Base-by-base conservation (phyloP, 495 filamentous ascomycete genomes). In the Copromyces sp. region DNA sequence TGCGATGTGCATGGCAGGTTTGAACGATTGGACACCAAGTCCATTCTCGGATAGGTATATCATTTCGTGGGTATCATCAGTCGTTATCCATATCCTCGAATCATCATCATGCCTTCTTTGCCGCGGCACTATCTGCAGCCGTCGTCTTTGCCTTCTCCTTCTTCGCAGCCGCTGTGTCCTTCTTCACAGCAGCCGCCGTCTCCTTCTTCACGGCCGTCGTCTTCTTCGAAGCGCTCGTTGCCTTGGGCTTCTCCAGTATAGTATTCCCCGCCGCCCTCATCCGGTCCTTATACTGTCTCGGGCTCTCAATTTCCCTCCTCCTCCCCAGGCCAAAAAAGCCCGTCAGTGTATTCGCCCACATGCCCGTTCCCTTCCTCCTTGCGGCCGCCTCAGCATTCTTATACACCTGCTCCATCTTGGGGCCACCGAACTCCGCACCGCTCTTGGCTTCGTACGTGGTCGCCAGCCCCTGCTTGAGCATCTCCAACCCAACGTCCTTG, bases 371-470 rank as follows among this genome's bases (percentile, higher is more conserved):
- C 78, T 83, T 86, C 75, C 76, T 78, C 84, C 90, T 92, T 3
- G 96, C 94, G 82, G 82, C 81, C 78, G 78, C 86, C 82, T 98
- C 94, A 1, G 90, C 90, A 24, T 81, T 83, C 73, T 89, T 84
- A 80, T 97, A 98, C 71, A 85, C 84, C 70, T 83, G 82, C 73
- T 89, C 87, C 71, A 86, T 79, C 41, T 61, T 39, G n/a, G 77
- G 71, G 4, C 88, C 87, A 4, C 95, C 95, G 83, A 95, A 99
- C 80, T 98, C 95, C 3, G 89, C 89, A 9, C 94, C 94, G 11
- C 82, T 86, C 82, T 94, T 97, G 29, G 92, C 94, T 80, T 98
- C 95, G 78, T 97, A 99, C 5, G 96, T 90, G 0, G 92, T 94
- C 20, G 95, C 96, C 74, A 95, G 80, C 3, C 95, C 95, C 37